Percentiles rank a stretch among this genome's conserved stretches.
phyloP scores from a whole-genome alignment of 805 yeast genomes.

The Wickerhamomyces chambardii region DNA sequence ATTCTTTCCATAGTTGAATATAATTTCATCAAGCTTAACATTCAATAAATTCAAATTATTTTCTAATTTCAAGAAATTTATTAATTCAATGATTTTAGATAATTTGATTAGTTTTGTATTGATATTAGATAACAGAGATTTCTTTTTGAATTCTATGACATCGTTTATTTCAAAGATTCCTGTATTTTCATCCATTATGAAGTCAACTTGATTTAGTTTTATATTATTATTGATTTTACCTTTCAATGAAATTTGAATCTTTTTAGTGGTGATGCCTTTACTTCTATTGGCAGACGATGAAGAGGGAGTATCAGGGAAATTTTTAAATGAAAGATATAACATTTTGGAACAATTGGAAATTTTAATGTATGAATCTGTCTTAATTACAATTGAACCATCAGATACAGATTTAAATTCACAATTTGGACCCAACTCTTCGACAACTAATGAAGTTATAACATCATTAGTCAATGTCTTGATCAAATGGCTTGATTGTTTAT shows the following conservation, averaged over 20 bases:
- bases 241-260: conserved; percentile 22
- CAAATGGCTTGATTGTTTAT: conserved; percentile 12
- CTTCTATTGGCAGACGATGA: no score
- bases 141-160: conserved; percentile 9
- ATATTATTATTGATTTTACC: conserved; percentile 19
- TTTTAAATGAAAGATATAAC: conserved; percentile 15
- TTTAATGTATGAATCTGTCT: conserved; percentile 25
- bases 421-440: conserved; percentile 5
- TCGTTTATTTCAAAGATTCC: conserved; percentile 14
- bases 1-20: conserved; percentile 15
- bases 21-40: conserved; percentile 15
- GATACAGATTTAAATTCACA: conserved; percentile 2
- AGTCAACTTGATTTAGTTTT: conserved; percentile 9
- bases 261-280: conserved; percentile 14
- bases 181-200: conserved; percentile 6
- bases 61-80: conserved; percentile 12
- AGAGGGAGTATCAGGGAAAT: neutral
- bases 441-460: conserved; percentile 4
- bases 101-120: conserved; percentile 11
- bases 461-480: conserved; percentile 1
- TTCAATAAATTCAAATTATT: conserved; percentile 11
- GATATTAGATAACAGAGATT: conserved; percentile 6
- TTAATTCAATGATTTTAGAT: conserved; percentile 15
- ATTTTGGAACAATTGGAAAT: conserved; percentile 27
- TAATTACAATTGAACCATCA: conserved; percentile 17